Base-by-base conservation (phyloP, 2,329 filamentous ascomycete genomes). In the Cladobotryum protrusum region DNA sequence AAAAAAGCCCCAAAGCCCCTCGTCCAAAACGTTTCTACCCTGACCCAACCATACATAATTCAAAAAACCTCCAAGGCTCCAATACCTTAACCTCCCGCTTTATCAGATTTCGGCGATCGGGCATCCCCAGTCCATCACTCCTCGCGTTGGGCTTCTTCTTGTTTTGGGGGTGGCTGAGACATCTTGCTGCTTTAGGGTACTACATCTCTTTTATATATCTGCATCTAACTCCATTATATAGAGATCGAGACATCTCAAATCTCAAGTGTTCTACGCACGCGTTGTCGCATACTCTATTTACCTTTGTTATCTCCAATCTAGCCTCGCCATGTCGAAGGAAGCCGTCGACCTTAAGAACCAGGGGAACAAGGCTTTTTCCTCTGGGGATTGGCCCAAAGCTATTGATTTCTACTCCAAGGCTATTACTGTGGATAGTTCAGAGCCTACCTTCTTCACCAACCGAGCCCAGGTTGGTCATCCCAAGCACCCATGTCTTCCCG, bases 391-490 rank as follows among this genome's bases (percentile, higher is more conserved):
- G 87, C 81, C 79, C 11, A 73, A 78, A 3, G 93, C 93, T 7
- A 78, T 96, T 56, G 84, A 91, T 2, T 82, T 84, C 58, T 99
- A 99, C 70, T 83, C 82, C 49, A 81, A 95, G 70, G 92, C 92
- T 20, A 97, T 99, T 64, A 84, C 87, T 53, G 72, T 88, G 59
- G 85, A 96, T 70, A 81, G 86, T 64, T 77, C 86, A 59, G 87
- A 97, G 63, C 87, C 91, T 6, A 87, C 91, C 0, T 97, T 91
- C 73, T 97, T 83, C 72, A 90, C 89, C 61, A 99, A 99, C 72
- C 81, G 93, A 67, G 93, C 93, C 17, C 92, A 96, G 81, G 92
- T 96, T 69, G 56, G 78, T 72, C 35, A 14, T 42, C 11, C 43
- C 41, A 24, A 19, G 19, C 19, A 61, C 59, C 56, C 48, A 35